Base-by-base conservation (phyloP, 2,329 filamentous ascomycete genomes). In the Myotisia sp. region DNA sequence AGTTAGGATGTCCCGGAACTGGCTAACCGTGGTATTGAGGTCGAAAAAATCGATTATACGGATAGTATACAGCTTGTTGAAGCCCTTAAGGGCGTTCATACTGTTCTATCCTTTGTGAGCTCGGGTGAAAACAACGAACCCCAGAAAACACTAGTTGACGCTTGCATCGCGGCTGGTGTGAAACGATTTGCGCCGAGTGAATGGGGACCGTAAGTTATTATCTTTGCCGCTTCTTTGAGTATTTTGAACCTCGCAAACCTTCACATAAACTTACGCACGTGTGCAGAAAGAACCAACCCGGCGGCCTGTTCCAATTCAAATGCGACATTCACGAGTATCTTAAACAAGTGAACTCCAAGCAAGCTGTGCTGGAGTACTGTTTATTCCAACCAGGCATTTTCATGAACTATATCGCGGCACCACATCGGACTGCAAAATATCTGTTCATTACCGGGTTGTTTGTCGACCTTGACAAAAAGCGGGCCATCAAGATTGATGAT, bases 351-450 rank as follows among this genome's bases (percentile, higher is more conserved):
- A 74, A 74, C 44, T 53, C 57, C n/a, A n/a, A n/a, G n/a, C n/a
- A n/a, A n/a, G 23, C 70, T 64, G 53, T 68, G 2, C 52, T 74
- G 5, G 67, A 74, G 38, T 74, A 74, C 47, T 62, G 54, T 1
- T 51, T 71, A 0, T 72, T 74, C 43, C 65, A 71, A 26, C 64
- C 65, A 0, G 68, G 67, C 0, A 42, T 71, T 2, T 71, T 71
- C 46, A 46, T 68, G 16, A 58, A 74, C 46, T 74, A 73, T 50
- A 53, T 72, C 22, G 64, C 64, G 2, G 64, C 55, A 33, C 70
- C 70, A 7, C 26, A 38, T 29, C 31, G 33, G 18, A 36, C 35
- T n/a, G 28, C 38, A 7, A 38, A 29, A 22, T 51, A 66, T 16
- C 44, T 73, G 0, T 40, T 51, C 1, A 45, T 49, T 1, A 33